These are phyloP conservation scores for Melanogaster broomeanus DNA, from an alignment of 768 basidiomycete genomes.

Conservation along the genomic window DNA sequence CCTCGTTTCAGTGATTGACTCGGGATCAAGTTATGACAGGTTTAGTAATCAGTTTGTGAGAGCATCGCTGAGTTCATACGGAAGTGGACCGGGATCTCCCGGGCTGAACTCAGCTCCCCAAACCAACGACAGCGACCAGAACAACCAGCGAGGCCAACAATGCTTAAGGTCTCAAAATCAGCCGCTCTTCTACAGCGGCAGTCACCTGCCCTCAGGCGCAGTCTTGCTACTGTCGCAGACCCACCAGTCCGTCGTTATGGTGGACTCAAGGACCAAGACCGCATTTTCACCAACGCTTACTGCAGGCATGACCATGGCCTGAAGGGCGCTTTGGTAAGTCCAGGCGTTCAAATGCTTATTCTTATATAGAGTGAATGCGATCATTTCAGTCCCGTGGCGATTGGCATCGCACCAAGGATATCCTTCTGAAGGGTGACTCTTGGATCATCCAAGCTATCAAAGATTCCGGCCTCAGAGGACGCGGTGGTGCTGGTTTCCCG, in stretches of 20 bases:
- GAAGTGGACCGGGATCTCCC: constrained; percentile 23
- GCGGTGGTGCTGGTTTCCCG: constrained; percentile 97
- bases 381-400: constrained; percentile 79
- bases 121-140: constrained; percentile 11
- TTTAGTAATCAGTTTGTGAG: no score
- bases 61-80: no score
- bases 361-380: background rate
- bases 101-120: constrained; percentile 4
- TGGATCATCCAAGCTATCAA: constrained; percentile 98
- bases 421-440: constrained; percentile 89
- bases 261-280: constrained; percentile 91
- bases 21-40: no score
- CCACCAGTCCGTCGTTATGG: constrained; percentile 92
- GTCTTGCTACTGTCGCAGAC: constrained; percentile 74
- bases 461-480: constrained; percentile 91
- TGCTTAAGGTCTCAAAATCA: constrained; percentile 31
- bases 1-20: no score
- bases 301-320: constrained; percentile 88
- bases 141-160: constrained; percentile 17
- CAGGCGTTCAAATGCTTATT: background rate
- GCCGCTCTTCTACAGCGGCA: constrained; percentile 21
- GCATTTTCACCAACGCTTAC: constrained; percentile 92
- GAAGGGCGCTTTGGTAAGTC: constrained; percentile 82
- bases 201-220: constrained; percentile 17
- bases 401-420: constrained; percentile 98